phyloP scores from a whole-genome alignment of 2,329 filamentous ascomycete genomes.

The Fusarium buharicum region DNA sequence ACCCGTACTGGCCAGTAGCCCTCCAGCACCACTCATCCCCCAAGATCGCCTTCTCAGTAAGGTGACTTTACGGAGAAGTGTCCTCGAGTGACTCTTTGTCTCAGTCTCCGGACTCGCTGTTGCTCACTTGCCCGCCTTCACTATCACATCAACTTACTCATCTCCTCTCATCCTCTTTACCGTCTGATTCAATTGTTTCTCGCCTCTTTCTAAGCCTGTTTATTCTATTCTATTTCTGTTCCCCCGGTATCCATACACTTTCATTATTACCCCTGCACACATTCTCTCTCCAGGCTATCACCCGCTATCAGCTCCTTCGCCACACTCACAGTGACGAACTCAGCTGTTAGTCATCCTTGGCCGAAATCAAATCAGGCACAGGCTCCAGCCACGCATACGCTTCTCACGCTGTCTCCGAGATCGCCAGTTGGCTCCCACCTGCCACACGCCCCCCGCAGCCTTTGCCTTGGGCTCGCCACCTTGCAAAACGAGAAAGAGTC shows the following conservation, averaged over 20 bases:
- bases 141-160: slow-evolving; percentile 19
- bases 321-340: slow-evolving; percentile 42
- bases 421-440: slow-evolving; percentile 52
- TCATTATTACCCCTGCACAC: slow-evolving; percentile 24
- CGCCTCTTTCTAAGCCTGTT: slow-evolving; percentile 18
- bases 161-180: slow-evolving; percentile 19
- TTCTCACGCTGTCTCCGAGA: slow-evolving; percentile 53
- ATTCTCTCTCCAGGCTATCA: slow-evolving; percentile 38
- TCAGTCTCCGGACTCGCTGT: slow-evolving; percentile 47
- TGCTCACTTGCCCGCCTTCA: slow-evolving; percentile 37
- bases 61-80: slow-evolving; percentile 39
- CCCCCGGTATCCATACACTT: slow-evolving; percentile 20
- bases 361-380: slow-evolving; percentile 37
- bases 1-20: neutral
- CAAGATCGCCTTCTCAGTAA: slow-evolving; percentile 38
- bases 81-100: slow-evolving; percentile 40
- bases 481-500: slow-evolving; percentile 51
- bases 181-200: slow-evolving; percentile 28
- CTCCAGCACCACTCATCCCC: slow-evolving; percentile 16
- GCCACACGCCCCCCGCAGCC: slow-evolving; percentile 44
- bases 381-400: slow-evolving; percentile 46
- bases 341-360: slow-evolving; percentile 42
- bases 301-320: slow-evolving; percentile 40
- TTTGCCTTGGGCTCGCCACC: slow-evolving; percentile 51
- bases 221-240: slow-evolving; percentile 24